phyloP scores from a whole-genome alignment of 2,329 filamentous ascomycete genomes.

The Xylaria sp. region DNA sequence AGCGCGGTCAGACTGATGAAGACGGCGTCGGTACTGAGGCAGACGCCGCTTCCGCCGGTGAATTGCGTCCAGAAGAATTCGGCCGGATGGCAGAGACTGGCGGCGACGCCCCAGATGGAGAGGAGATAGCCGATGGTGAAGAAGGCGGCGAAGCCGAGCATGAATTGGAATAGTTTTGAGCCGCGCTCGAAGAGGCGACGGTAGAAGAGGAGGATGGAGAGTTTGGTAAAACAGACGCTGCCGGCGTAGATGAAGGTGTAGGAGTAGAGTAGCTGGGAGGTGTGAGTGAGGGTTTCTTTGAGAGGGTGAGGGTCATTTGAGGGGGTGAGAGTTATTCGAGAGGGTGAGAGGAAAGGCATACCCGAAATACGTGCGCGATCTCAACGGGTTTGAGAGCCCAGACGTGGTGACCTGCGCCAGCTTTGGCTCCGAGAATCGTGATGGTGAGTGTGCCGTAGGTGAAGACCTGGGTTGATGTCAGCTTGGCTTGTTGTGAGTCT shows the following conservation, averaged over 20 bases:
- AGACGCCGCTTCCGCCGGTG: constrained; percentile 22
- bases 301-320: too few relatives aligned
- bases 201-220: constrained; percentile 33
- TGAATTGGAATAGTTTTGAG: constrained; percentile 23
- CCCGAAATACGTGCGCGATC: constrained; percentile 20
- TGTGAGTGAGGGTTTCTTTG: neutral
- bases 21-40: constrained; percentile 26
- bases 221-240: constrained; percentile 30
- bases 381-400: constrained; percentile 18
- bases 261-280: constrained; percentile 27
- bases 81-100: constrained; percentile 22
- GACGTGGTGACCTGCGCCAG: constrained; percentile 24
- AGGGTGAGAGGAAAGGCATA: constrained; percentile 3
- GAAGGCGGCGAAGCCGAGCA: constrained; percentile 20
- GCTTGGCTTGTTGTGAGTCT: neutral
- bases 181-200: constrained; percentile 31
- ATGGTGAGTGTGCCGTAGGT: constrained; percentile 21
- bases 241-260: constrained; percentile 31
- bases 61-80: constrained; percentile 28
- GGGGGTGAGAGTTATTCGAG: too few relatives aligned
- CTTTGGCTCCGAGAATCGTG: constrained; percentile 21
- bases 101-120: constrained; percentile 23
- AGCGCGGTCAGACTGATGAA: constrained; percentile 28
- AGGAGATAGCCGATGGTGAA: constrained; percentile 28
- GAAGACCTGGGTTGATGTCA: constrained; percentile 14